These are phyloP conservation scores for Trichomonas vaginalis DNA, from an alignment of 208 protist species.

Conservation along the genomic window DNA sequence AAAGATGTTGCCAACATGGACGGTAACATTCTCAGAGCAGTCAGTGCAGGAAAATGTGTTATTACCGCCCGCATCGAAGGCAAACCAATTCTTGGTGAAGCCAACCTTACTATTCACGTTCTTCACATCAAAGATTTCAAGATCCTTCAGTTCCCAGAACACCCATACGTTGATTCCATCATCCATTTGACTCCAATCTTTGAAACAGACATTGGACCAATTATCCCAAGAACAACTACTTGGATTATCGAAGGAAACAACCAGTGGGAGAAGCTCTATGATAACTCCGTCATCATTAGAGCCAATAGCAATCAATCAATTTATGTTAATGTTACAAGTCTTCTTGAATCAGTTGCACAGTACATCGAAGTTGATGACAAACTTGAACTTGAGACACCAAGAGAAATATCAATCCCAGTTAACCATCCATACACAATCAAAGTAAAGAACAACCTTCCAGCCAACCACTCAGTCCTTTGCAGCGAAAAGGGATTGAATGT, in stretches of 20 bases:
- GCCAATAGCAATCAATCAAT: neutral
- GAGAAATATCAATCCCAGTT: neutral
- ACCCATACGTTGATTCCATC: neutral
- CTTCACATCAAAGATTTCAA: neutral
- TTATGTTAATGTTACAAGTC: neutral
- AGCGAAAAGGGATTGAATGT: neutral
- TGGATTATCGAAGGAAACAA: neutral
- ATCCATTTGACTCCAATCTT: neutral
- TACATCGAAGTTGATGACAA: neutral
- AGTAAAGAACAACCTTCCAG: neutral
- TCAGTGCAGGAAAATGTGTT: neutral
- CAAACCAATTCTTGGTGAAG: neutral
- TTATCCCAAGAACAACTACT: neutral
- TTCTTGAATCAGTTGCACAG: no score
- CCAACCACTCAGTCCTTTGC: neutral
- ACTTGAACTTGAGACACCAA: neutral
- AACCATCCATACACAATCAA: neutral
- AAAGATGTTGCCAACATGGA: neutral
- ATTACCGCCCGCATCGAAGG: neutral
- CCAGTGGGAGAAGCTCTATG: conserved; percentile 7
- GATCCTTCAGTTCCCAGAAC: neutral
- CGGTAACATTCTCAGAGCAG: neutral
- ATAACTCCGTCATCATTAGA: neutral
- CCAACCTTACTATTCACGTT: neutral
- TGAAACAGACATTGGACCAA: neutral